A percentile compares a stretch with the other conserved stretches of the same genome.
Conservation (phyloP, 768 basidiomycete genomes). For the Mycena maculata region DNA sequence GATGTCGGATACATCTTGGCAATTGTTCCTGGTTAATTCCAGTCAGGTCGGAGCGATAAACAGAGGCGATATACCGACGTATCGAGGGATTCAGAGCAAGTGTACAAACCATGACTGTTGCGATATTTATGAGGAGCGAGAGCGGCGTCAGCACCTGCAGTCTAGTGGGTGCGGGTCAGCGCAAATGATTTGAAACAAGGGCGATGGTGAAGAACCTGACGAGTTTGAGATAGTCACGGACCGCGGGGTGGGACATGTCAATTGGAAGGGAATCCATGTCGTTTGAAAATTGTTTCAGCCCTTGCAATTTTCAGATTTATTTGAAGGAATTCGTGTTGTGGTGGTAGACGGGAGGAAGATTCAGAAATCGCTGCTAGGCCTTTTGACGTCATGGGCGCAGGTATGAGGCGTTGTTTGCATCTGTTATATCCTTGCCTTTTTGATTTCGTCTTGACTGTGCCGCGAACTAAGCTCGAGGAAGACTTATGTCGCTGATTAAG, state of each 20-base stretch:
- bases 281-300: too few relatives aligned
- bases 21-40: conserved; percentile 55
- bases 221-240: conserved; percentile 75
- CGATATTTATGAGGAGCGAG: conserved; percentile 84
- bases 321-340: too few relatives aligned
- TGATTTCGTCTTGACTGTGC: neutral
- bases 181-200: neutral
- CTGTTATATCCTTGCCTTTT: neutral
- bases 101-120: conserved; percentile 75
- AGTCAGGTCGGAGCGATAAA: neutral
- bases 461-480: too few relatives aligned
- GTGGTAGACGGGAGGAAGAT: neutral
- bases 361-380: too few relatives aligned
- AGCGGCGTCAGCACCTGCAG: conserved; percentile 91
- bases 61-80: conserved; percentile 45
- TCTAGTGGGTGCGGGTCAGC: conserved; percentile 47
- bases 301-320: too few relatives aligned
- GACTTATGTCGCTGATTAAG: conserved; percentile 67
- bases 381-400: conserved; percentile 6
- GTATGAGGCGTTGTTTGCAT: neutral
- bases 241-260: conserved; percentile 68
- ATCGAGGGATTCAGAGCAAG: conserved; percentile 75
- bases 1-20: conserved; percentile 70
- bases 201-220: conserved; percentile 54
- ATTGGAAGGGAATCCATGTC: conserved; percentile 68